Conservation (phyloP, 768 basidiomycete genomes). For the Lentinula raphanica region DNA sequence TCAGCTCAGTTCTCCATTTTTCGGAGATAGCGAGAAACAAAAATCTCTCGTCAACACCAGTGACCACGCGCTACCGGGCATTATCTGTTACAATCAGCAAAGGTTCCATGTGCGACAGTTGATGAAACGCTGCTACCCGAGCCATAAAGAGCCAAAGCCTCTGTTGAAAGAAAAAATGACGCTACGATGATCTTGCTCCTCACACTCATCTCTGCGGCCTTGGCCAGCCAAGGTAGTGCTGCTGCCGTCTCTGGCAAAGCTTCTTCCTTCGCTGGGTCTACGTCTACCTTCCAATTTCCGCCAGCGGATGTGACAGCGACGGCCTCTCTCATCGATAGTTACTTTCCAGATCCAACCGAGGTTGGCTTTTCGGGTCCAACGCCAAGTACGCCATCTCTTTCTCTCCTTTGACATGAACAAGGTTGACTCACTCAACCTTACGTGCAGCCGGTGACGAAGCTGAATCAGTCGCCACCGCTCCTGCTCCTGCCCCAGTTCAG, state of each 20-base stretch:
- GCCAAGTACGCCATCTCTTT: constrained; percentile 29
- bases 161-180: neutral
- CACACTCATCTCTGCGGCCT: neutral
- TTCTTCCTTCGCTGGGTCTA: constrained; percentile 39
- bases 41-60: too few species aligned
- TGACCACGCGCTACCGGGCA: too few species aligned
- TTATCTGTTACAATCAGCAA: too few species aligned
- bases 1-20: too few species aligned
- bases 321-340: constrained; percentile 19
- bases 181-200: neutral
- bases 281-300: constrained; percentile 36
- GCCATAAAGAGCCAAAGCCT: too few species aligned
- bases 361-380: constrained; percentile 47
- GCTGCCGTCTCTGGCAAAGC: constrained; percentile 11
- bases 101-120: too few species aligned
- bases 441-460: constrained; percentile 38
- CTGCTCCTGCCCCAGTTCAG: constrained; percentile 29
- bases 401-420: too few species aligned
- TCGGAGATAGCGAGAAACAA: too few species aligned
- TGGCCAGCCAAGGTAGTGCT: neutral
- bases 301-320: constrained; percentile 32
- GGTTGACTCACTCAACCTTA: neutral
- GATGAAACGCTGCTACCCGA: too few species aligned
- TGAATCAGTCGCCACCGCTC: constrained; percentile 36
- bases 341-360: constrained; percentile 36